Evolutionary conservation across 108 stramenopile genomes (phyloP), one percentile per base, ranked within the genome.

Genomic region (Nitzschia palea): DNA sequence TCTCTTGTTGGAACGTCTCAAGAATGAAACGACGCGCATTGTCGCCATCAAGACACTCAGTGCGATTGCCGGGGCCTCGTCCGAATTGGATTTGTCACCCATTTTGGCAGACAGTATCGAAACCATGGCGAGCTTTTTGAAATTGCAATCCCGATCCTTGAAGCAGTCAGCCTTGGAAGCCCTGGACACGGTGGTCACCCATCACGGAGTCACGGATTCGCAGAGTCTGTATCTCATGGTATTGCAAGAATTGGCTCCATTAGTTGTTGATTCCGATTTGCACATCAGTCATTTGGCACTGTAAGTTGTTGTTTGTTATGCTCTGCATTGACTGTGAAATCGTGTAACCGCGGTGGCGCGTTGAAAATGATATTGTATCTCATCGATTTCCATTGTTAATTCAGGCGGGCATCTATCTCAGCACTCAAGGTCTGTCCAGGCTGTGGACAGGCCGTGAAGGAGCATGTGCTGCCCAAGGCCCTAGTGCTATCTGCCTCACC

Each of bases 21-120:
- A 84, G 55, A 96, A 97, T 69, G 98, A 99, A 74, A 95, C 94
- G 40, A 99, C 97, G 30, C 85, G 98, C 18, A 82, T 91, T 64
- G 76, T 94, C 6, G 93, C 97, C 9, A 95, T 97, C 71, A 94
- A 94, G 67, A 93, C 95, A 15, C 66, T 99, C 1, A 73, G 79
- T 0, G 60, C 50, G 9, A 80, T 96, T 54, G 91, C 91, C 2
- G 67, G 71, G 6, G 73, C 89, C 15, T 87, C 89, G 0, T 42
- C 51, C 23, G 47, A 23, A 28, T 32, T 33, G n/a, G 71, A 70
- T 14, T 61, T 97, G 40, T 68, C 83, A 18, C 62, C 89, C 42
- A 84, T 97, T 20, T 75, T 96, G 65, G 72, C 55, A 23, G 86
- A 84, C n/a, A 74, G 90, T 10, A 71, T 91, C 35, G 66, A 67